Conservation (phyloP, 1,284 basidiomycete species). For the Ceratobasidium sp. region DNA sequence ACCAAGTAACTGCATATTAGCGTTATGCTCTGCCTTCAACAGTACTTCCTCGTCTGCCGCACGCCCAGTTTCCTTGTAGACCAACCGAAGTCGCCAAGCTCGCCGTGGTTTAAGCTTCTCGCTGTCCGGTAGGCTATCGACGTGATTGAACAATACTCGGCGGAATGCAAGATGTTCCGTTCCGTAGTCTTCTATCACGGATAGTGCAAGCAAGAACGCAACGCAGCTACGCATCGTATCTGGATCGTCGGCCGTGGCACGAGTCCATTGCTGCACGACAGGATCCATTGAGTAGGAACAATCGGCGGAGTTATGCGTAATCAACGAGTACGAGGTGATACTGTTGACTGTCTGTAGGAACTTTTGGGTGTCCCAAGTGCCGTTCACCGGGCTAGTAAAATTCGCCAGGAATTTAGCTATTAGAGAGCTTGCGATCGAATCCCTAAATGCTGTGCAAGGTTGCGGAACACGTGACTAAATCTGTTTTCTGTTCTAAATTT, state of each 20-base stretch:
- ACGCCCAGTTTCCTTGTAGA: not conserved
- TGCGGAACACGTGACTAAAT: too few species aligned
- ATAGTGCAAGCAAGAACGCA: conserved; percentile 8
- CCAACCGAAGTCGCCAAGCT: not conserved
- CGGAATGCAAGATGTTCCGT: not conserved
- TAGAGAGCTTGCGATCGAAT: too few species aligned
- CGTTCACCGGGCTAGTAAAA: not conserved
- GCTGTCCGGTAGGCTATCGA: not conserved
- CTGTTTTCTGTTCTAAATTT: too few species aligned
- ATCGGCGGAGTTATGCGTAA: not conserved
- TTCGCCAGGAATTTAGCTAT: not conserved
- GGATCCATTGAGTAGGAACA: not conserved
- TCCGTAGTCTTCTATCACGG: not conserved
- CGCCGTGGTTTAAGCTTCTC: not conserved
- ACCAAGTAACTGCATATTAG: not conserved
- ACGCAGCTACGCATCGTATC: not conserved
- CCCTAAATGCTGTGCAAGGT: too few species aligned
- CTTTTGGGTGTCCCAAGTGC: not conserved
- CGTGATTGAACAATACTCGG: not conserved
- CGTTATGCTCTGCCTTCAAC: not conserved
- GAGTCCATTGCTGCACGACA: conserved; percentile 11
- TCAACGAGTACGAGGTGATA: not conserved
- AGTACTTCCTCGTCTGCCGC: not conserved
- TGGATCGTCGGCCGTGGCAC: not conserved
- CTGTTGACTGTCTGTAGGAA: conserved; percentile 5